These are phyloP conservation scores for Hyphopichia fennica DNA, from an alignment of 1,139 yeast genomes.

Conservation along the genomic window DNA sequence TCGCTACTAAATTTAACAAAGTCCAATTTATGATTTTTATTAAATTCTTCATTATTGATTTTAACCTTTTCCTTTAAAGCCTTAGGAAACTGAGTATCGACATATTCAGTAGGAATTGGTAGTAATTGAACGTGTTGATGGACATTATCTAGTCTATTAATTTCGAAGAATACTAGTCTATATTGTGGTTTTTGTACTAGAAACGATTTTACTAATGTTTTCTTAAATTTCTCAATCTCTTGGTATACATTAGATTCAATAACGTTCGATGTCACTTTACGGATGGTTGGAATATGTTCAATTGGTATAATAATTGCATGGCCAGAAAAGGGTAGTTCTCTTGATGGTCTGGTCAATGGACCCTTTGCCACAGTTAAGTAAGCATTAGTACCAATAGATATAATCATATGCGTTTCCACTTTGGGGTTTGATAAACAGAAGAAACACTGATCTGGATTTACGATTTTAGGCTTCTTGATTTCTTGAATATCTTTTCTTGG, in stretches of 20 bases:
- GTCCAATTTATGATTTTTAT: slow-evolving; percentile 40
- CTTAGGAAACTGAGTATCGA: slow-evolving; percentile 31
- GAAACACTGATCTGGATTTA: slow-evolving; percentile 66
- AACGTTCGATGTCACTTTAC: slow-evolving; percentile 14
- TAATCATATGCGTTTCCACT: slow-evolving; percentile 76
- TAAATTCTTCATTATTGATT: slow-evolving; percentile 51
- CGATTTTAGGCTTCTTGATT: slow-evolving; percentile 29
- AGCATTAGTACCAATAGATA: slow-evolving; percentile 65
- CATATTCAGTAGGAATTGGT: slow-evolving; percentile 51
- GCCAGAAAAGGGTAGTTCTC: slow-evolving; percentile 60
- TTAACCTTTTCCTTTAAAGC: slow-evolving; percentile 39
- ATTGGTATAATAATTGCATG: slow-evolving; percentile 86
- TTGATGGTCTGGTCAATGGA: slow-evolving; percentile 61
- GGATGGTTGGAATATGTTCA: slow-evolving; percentile 60
- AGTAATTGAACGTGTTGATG: slow-evolving; percentile 68
- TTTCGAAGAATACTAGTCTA: slow-evolving; percentile 60
- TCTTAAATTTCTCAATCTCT: slow-evolving; percentile 41
- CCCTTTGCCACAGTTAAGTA: slow-evolving; percentile 87
- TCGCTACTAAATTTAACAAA: slow-evolving; percentile 35
- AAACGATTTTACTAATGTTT: slow-evolving; percentile 48
- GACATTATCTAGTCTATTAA: slow-evolving; percentile 54
- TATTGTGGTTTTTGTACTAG: slow-evolving; percentile 27
- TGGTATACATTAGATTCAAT: slow-evolving; percentile 17
- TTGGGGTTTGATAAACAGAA: slow-evolving; percentile 83
- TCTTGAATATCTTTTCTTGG: slow-evolving; percentile 9